phyloP scores from a whole-genome alignment of 1,284 basidiomycete genomes.

The Puccinia brachypodii region DNA sequence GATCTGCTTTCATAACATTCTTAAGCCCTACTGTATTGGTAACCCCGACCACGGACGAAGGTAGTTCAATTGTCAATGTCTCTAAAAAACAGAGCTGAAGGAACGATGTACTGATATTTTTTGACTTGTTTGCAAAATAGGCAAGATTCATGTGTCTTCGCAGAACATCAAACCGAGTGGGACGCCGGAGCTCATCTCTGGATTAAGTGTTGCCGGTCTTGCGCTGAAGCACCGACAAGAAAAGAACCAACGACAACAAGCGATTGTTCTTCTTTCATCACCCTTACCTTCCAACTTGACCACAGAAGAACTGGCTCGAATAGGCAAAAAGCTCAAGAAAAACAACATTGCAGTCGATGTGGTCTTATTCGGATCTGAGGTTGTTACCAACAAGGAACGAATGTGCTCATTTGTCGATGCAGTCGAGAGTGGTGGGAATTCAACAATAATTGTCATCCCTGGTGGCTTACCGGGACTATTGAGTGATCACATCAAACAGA shows the following conservation, averaged over 20 bases:
- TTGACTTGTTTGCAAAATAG: neutral
- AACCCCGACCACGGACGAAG: conserved; percentile 64
- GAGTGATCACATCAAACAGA: conserved; percentile 78
- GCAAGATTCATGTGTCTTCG: conserved; percentile 43
- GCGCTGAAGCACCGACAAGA: conserved; percentile 97
- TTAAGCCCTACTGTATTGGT: conserved; percentile 41
- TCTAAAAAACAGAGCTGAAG: neutral
- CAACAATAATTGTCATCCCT: conserved; percentile 62
- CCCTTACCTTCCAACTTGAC: conserved; percentile 63
- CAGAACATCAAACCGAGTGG: conserved; percentile 28
- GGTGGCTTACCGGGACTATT: conserved; percentile 72
- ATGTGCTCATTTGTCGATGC: conserved; percentile 58
- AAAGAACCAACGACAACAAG: conserved; percentile 93
- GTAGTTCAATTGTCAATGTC: conserved; percentile 62
- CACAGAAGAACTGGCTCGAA: conserved; percentile 69
- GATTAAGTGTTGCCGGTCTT: conserved; percentile 60
- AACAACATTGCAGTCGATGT: conserved; percentile 97
- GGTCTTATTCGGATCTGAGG: conserved; percentile 66
- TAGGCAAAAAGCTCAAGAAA: conserved; percentile 98
- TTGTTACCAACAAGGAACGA: conserved; percentile 58
- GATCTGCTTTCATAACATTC: neutral
- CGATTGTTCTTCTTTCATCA: conserved; percentile 88
- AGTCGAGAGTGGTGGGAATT: conserved; percentile 57
- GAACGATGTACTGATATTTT: neutral
- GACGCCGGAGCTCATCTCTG: conserved; percentile 4